Conservation (phyloP, 1,139 yeast species). For the Debaryomycetaceae sp. region DNA sequence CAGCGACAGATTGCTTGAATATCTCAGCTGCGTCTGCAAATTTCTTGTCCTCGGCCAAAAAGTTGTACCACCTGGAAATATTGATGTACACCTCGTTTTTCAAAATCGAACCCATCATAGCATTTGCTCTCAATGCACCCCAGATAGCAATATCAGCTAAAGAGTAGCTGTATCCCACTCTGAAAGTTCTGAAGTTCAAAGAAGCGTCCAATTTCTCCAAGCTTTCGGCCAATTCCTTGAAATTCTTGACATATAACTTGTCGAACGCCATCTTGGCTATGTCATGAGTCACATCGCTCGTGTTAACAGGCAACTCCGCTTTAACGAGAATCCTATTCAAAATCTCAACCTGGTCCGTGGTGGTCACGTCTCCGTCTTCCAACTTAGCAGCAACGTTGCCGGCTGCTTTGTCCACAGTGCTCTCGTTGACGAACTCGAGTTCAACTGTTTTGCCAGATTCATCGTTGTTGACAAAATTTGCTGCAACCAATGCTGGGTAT, state of each 20-base stretch:
- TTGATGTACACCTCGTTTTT: conserved; percentile 48
- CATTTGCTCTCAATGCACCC: conserved; percentile 93
- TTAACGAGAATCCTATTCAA: conserved; percentile 44
- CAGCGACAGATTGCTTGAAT: conserved; percentile 64
- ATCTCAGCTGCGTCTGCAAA: conserved; percentile 71
- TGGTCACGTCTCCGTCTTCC: conserved; percentile 43
- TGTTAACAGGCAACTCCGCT: conserved; percentile 38
- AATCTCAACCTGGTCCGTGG: conserved; percentile 42
- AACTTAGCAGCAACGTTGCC: conserved; percentile 43
- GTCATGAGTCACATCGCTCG: conserved; percentile 35
- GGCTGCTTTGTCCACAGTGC: conserved; percentile 35
- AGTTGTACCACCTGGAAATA: conserved; percentile 90
- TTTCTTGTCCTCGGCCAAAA: conserved; percentile 54
- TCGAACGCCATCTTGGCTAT: conserved; percentile 73
- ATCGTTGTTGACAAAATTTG: conserved; percentile 62
- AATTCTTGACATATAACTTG: conserved; percentile 76
- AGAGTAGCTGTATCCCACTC: conserved; percentile 63
- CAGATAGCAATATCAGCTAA: conserved; percentile 84
- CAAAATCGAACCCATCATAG: conserved; percentile 85
- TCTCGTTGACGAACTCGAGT: conserved; percentile 67
- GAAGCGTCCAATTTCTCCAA: conserved; percentile 80
- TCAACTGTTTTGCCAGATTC: conserved; percentile 47
- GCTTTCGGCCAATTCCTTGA: conserved; percentile 74
- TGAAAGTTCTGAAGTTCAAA: conserved; percentile 78
- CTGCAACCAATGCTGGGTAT: conserved; percentile 77